phyloP scores from a whole-genome alignment of 371 early-diverging fungal genomes.

The Zychaea mexicana region DNA sequence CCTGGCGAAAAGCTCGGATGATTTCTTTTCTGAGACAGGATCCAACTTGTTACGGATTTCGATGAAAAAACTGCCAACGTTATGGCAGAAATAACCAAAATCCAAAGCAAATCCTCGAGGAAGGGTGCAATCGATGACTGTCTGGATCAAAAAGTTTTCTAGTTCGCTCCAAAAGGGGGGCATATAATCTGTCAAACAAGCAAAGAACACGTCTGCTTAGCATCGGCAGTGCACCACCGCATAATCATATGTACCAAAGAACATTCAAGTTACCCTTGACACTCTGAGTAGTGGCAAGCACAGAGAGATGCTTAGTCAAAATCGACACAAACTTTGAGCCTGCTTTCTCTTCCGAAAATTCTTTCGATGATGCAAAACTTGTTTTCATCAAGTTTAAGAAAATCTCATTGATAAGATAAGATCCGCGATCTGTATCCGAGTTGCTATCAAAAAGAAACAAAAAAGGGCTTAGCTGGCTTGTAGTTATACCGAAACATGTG shows the following conservation, averaged over 20 bases:
- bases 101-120: slow-evolving; percentile 7
- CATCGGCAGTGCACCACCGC: no score
- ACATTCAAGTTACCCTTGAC: slow-evolving; percentile 15
- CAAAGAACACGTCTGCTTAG: not conserved
- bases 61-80: slow-evolving; percentile 20
- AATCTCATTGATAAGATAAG: slow-evolving; percentile 1
- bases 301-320: slow-evolving; percentile 30
- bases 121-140: slow-evolving; percentile 29
- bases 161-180: slow-evolving; percentile 21
- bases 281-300: slow-evolving; percentile 23
- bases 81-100: slow-evolving; percentile 31
- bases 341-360: slow-evolving; percentile 26
- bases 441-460: not conserved
- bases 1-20: not conserved
- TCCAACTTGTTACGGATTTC: slow-evolving; percentile 17
- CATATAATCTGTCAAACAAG: not conserved
- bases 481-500: no score
- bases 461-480: no score
- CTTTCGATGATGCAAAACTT: slow-evolving; percentile 20
- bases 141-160: slow-evolving; percentile 27
- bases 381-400: slow-evolving; percentile 21
- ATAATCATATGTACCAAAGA: no score
- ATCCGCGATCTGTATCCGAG: not conserved
- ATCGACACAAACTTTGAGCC: slow-evolving; percentile 21
- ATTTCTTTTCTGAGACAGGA: not conserved